phyloP scores from a whole-genome alignment of 2,329 filamentous ascomycete species.

The Sporothrix variecibatus region DNA sequence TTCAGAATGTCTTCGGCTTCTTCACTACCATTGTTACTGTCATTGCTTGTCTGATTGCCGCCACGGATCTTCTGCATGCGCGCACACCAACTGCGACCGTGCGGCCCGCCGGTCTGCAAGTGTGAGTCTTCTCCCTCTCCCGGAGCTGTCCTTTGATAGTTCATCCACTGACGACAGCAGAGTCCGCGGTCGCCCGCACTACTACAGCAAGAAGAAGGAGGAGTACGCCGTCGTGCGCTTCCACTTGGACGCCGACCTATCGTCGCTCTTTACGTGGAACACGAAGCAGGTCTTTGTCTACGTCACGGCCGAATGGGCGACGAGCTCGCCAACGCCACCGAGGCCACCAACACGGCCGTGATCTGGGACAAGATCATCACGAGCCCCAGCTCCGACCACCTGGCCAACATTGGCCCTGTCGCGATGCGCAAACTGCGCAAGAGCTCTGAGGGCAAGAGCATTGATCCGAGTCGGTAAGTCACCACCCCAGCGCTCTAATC shows the following conservation, averaged over 20 bases:
- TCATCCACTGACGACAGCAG: conserved; percentile 46
- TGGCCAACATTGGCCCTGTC: conserved; percentile 61
- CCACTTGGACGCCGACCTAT: conserved; percentile 87
- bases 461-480: conserved; percentile 59
- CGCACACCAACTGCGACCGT: conserved; percentile 66
- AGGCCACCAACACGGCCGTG: conserved; percentile 68
- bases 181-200: conserved; percentile 88
- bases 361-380: conserved; percentile 98
- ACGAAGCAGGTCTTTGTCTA: conserved; percentile 98
- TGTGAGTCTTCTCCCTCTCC: conserved; percentile 56
- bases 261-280: conserved; percentile 96
- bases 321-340: conserved; percentile 39
- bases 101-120: conserved; percentile 74
- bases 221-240: conserved; percentile 96
- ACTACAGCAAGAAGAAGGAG: conserved; percentile 89
- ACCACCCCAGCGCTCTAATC: too few relatives aligned
- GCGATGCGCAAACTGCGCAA: conserved; percentile 63
- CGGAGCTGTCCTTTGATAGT: background rate
- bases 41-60: conserved; percentile 76
- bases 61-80: conserved; percentile 71
- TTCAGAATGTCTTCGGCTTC: conserved; percentile 95
- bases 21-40: conserved; percentile 92
- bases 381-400: conserved; percentile 64
- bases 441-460: conserved; percentile 60
- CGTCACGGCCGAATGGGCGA: conserved; percentile 74